phyloP scores from a whole-genome alignment of 129 eudicot species.

The Oenanthe sinensis region DNA sequence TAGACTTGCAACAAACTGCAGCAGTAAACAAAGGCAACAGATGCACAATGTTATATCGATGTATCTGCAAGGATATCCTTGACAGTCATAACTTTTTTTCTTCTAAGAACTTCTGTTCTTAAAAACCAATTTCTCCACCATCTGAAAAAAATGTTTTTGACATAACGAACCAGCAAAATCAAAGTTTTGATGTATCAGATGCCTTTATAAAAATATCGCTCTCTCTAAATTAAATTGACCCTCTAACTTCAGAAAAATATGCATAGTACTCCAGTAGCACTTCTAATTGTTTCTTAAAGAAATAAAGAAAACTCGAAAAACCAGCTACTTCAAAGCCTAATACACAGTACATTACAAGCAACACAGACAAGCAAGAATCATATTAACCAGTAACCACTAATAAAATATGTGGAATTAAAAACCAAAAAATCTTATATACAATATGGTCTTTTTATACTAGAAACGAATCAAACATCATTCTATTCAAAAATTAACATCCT shows the following conservation, averaged over 20 bases:
- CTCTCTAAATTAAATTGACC: neutral
- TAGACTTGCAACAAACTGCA: neutral
- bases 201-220: neutral
- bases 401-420: too few relatives aligned
- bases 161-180: neutral
- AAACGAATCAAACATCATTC: neutral
- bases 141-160: neutral
- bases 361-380: neutral
- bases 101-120: neutral
- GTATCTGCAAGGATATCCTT: neutral
- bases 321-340: neutral
- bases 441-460: too few relatives aligned
- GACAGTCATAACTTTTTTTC: neutral
- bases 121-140: neutral
- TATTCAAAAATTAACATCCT: neutral
- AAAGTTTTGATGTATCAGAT: neutral
- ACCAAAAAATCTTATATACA: too few relatives aligned
- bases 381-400: too few relatives aligned
- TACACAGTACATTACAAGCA: neutral
- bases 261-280: neutral
- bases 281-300: neutral
- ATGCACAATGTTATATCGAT: neutral
- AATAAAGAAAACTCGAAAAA: too few relatives aligned
- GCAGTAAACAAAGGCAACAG: neutral
- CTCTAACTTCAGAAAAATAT: neutral